Evolutionary conservation across 148 eudicot species (phyloP), one percentile per base, ranked within the genome.

Genomic region (Rhododendron henanense): DNA sequence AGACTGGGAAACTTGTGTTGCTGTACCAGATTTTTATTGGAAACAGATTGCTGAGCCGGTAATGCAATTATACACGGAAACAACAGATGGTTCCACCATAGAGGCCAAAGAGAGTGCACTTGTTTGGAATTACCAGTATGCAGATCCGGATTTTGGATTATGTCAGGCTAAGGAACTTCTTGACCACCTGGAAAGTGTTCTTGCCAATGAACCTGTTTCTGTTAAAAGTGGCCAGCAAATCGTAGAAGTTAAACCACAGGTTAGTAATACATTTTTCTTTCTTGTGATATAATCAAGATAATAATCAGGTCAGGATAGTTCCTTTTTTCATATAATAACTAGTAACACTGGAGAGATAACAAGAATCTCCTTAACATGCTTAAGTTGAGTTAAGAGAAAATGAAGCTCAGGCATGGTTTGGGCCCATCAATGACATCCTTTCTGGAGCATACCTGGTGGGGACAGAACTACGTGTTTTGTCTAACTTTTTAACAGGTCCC

Each of bases 201-300:
- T 94, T 33, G 92, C 94, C 77, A 94, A 94, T 84, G 97, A 94
- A 84, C 95, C 97, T 7, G 95, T 94, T 78, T 85, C 97, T 81
- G 95, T 94, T 63, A 94, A 94, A 89, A 92, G 95, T 47, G 95
- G 97, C 61, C 95, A 90, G 85, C 88, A 89, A 89, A 89, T 90
- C 87, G 95, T 94, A 31, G 97, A 94, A 90, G 95, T 94, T 84
- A 93, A 93, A 89, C 97, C 97, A 81, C 97, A 94, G 93, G 95
- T 92, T 83, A 81, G 94, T 82, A 50, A 44, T 51, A 19, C 67
- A n/a, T 1, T 35, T 51, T 59, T 57, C 35, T 55, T 84, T 35
- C 81, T 81, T 28, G 16, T 50, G 48, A 73, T 47, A 50, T 35
- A 31, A 19, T 9, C 9, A 41, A 9, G 23, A 33, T 37, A 81